Evolutionary conservation across 2,329 filamentous ascomycete genomes (phyloP).

Genomic region (Pseudovirgaria hyperparasitica): DNA sequence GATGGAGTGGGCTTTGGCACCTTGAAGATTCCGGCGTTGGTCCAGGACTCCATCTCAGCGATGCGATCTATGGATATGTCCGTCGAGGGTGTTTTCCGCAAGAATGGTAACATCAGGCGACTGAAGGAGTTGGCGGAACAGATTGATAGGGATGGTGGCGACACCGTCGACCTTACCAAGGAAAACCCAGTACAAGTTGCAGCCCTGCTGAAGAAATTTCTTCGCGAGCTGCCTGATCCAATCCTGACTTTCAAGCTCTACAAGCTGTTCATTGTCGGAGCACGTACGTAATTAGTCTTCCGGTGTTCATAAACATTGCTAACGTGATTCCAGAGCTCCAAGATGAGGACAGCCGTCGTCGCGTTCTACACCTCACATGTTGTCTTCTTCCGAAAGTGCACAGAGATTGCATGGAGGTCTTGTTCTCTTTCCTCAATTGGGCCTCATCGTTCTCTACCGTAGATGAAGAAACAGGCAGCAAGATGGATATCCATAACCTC

Average conservation of each 20-base stretch:
- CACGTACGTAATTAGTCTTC: constrained; percentile 22
- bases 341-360: constrained; percentile 68
- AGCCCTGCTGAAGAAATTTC: constrained; percentile 86
- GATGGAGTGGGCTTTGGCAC: constrained; percentile 89
- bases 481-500: constrained; percentile 98
- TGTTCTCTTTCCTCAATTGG: constrained; percentile 96
- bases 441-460: constrained; percentile 93
- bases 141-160: constrained; percentile 76
- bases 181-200: constrained; percentile 91
- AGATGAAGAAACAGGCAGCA: constrained; percentile 91
- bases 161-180: constrained; percentile 72
- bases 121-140: constrained; percentile 73
- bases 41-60: constrained; percentile 87
- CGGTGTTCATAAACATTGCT: constrained; percentile 5
- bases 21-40: constrained; percentile 77
- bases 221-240: constrained; percentile 87
- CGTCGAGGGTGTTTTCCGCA: constrained; percentile 94
- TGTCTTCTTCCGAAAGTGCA: constrained; percentile 88
- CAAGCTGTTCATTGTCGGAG: constrained; percentile 78
- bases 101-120: constrained; percentile 97
- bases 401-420: constrained; percentile 83
- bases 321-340: constrained; percentile 46
- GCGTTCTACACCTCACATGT: constrained; percentile 79
- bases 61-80: constrained; percentile 99
- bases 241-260: constrained; percentile 93